Conservation (phyloP, 2,329 filamentous ascomycete genomes). For the Exophiala xenobiotica region DNA sequence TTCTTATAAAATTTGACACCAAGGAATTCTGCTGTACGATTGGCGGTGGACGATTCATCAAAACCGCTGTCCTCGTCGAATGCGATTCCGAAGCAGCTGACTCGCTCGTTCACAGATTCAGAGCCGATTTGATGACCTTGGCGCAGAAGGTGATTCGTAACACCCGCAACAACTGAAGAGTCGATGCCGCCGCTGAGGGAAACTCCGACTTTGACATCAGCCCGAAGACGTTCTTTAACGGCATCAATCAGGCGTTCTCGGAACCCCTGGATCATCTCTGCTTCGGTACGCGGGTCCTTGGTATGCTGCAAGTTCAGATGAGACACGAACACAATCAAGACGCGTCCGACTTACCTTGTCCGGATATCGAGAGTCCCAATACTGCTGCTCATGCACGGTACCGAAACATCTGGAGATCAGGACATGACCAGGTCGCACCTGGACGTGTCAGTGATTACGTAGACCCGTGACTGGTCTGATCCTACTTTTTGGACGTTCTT, state of each 20-base stretch:
- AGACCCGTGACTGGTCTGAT: neutral
- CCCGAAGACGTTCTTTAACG: conserved; percentile 53
- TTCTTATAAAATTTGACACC: conserved; percentile 48
- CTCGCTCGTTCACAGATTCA: conserved; percentile 38
- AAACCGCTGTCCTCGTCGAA: conserved; percentile 51
- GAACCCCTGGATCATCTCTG: conserved; percentile 54
- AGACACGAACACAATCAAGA: conserved; percentile 27
- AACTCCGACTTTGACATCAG: conserved; percentile 58
- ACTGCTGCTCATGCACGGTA: conserved; percentile 43
- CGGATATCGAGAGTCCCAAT: conserved; percentile 56
- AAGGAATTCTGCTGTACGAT: conserved; percentile 50
- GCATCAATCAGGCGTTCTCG: conserved; percentile 53
- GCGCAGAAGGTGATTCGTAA: conserved; percentile 53
- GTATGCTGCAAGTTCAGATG: conserved; percentile 29
- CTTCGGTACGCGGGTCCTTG: conserved; percentile 46
- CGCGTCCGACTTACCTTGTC: conserved; percentile 44
- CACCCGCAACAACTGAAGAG: conserved; percentile 57
- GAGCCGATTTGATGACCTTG: conserved; percentile 51
- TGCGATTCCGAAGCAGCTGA: conserved; percentile 54
- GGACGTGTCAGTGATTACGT: neutral
- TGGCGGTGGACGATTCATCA: conserved; percentile 53
- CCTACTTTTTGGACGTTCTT: conserved; percentile 48
- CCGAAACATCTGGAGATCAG: conserved; percentile 42
- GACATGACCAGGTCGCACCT: conserved; percentile 44
- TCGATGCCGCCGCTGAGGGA: conserved; percentile 60